phyloP scores from a whole-genome alignment of 768 basidiomycete species.

The Naganishia onofrii region DNA sequence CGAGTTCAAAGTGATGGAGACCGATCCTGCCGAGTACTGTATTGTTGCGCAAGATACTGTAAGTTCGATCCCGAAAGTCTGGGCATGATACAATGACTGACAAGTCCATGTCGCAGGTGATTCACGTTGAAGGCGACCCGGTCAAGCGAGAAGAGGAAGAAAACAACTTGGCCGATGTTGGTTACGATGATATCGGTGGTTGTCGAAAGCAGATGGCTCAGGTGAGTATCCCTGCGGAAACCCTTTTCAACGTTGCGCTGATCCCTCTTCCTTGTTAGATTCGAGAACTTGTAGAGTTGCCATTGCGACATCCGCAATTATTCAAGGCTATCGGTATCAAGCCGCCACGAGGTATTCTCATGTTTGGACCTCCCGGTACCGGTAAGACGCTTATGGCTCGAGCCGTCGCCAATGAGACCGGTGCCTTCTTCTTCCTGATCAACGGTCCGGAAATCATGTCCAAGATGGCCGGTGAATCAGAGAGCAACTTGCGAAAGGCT shows the following conservation, averaged over 20 bases:
- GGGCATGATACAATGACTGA: not conserved
- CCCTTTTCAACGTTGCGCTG: not conserved
- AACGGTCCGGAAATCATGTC: conserved; percentile 99
- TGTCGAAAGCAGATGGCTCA: conserved; percentile 99
- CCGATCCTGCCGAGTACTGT: conserved; percentile 95
- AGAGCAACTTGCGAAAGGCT: conserved; percentile 94
- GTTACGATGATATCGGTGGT: conserved; percentile 98
- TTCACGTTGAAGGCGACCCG: conserved; percentile 81
- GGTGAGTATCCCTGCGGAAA: conserved; percentile 38
- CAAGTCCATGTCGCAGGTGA: conserved; percentile 34
- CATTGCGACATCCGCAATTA: conserved; percentile 94
- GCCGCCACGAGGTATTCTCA: conserved; percentile 95
- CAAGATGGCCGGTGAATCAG: conserved; percentile 99
- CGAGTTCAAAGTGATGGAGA: conserved; percentile 98
- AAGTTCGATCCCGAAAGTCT: conserved; percentile 59
- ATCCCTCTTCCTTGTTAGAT: conserved; percentile 55
- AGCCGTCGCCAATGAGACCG: conserved; percentile 98
- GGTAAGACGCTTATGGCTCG: conserved; percentile 99
- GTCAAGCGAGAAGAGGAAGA: conserved; percentile 99
- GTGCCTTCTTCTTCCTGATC: conserved; percentile 99
- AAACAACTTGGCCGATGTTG: conserved; percentile 90
- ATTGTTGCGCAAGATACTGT: conserved; percentile 99
- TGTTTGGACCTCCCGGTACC: conserved; percentile 98
- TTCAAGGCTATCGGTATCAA: conserved; percentile 99
- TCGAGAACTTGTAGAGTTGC: conserved; percentile 96